Evolutionary conservation across 2,329 filamentous ascomycete genomes (phyloP).

Genomic region (Arthroderma uncinatum): DNA sequence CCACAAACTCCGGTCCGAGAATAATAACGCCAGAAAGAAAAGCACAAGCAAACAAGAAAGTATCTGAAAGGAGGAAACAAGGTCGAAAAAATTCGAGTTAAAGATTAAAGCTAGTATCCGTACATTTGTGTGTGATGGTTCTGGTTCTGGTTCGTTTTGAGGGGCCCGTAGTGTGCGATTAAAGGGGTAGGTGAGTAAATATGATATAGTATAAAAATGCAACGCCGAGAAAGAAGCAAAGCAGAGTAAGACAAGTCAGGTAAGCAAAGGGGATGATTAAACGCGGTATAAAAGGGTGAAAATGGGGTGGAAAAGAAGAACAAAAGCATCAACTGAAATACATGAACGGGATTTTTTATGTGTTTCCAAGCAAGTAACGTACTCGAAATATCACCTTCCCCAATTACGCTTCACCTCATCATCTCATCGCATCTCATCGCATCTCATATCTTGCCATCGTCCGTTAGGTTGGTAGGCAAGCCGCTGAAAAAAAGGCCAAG

Average conservation of each 20-base stretch:
- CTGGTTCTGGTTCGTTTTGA: not conserved
- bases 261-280: no score
- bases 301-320: not conserved
- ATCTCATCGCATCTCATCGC: not conserved
- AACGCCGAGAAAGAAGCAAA: not conserved
- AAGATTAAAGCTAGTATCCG: constrained; percentile 5
- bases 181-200: not conserved
- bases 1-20: constrained; percentile 6
- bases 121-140: not conserved
- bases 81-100: constrained; percentile 3
- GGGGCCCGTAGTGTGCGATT: not conserved
- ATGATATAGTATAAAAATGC: not conserved
- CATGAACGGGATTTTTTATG: constrained; percentile 2
- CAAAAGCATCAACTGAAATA: not conserved
- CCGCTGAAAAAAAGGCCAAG: not conserved
- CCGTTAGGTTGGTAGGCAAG: not conserved
- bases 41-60: constrained; percentile 10
- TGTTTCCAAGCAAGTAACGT: not conserved
- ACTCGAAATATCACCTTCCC: not conserved
- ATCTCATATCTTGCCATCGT: not conserved
- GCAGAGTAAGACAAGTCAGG: not conserved
- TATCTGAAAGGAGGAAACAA: constrained; percentile 5
- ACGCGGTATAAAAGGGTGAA: no score
- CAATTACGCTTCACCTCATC: not conserved
- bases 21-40: constrained; percentile 8